Evolutionary conservation across 2,329 filamentous ascomycete species (phyloP).

Genomic region (Nigrospora sphaerica): DNA sequence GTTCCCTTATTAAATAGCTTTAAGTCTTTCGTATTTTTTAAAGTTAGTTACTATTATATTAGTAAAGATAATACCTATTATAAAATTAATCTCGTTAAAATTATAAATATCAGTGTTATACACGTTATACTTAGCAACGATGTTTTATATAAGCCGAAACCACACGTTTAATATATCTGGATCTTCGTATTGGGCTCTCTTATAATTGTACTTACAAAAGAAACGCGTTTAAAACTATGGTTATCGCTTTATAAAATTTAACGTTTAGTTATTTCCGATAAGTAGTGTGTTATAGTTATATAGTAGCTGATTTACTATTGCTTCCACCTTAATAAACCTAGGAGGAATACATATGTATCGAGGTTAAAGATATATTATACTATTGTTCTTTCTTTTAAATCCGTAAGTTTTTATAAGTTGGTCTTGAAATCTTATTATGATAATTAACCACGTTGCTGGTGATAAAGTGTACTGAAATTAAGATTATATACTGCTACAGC

Average conservation of each 20-base stretch:
- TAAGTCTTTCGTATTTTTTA: neutral
- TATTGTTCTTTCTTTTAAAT: neutral
- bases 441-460: neutral
- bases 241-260: too few species aligned
- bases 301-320: slow-evolving; percentile 16
- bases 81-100: slow-evolving; percentile 17
- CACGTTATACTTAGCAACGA: slow-evolving; percentile 14
- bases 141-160: slow-evolving; percentile 11
- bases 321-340: slow-evolving; percentile 12
- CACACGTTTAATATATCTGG: slow-evolving; percentile 9
- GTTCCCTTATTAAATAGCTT: neutral
- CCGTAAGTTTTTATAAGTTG: neutral
- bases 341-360: slow-evolving; percentile 14
- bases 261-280: slow-evolving; percentile 15
- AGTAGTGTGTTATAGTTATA: slow-evolving; percentile 7
- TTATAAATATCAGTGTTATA: slow-evolving; percentile 12
- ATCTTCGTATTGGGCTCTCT: slow-evolving; percentile 16
- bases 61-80: neutral
- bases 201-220: slow-evolving; percentile 13
- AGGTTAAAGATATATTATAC: slow-evolving; percentile 5
- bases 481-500: neutral
- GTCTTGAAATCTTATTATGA: neutral
- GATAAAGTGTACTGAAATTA: neutral
- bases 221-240: too few species aligned
- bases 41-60: neutral